Conservation (phyloP, 2,329 filamentous ascomycete species). For the Stagonosporopsis vannaccii region DNA sequence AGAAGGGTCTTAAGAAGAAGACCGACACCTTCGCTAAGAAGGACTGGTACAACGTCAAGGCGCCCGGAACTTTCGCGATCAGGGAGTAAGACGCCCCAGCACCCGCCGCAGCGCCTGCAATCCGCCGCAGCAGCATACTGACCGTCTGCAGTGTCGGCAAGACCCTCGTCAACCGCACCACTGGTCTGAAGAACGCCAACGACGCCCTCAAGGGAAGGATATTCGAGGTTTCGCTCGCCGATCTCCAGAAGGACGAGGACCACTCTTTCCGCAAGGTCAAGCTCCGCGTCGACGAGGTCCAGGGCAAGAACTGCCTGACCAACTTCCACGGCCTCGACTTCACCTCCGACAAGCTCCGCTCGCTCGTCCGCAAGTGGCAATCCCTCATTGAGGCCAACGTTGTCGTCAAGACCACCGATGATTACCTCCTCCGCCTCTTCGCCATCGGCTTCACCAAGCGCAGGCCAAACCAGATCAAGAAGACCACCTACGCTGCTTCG, state of each 20-base stretch:
- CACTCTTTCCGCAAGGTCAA: conserved; percentile 99
- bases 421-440: conserved; percentile 99
- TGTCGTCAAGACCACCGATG: conserved; percentile 99
- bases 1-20: conserved; percentile 99
- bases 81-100: conserved; percentile 77
- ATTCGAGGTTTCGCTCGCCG: conserved; percentile 97
- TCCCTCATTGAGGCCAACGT: conserved; percentile 99
- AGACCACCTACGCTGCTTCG: conserved; percentile 97
- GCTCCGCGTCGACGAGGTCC: conserved; percentile 97
- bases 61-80: conserved; percentile 92
- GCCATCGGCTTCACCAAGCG: conserved; percentile 99
- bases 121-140: conserved; percentile 20
- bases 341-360: conserved; percentile 99
- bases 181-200: conserved; percentile 99
- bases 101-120: conserved; percentile 20
- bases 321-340: conserved; percentile 99
- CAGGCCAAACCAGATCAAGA: conserved; percentile 99
- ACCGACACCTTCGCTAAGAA: conserved; percentile 98
- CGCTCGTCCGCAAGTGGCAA: conserved; percentile 99
- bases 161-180: conserved; percentile 99
- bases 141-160: conserved; percentile 83
- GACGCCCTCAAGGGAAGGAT: conserved; percentile 98
- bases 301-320: conserved; percentile 99
- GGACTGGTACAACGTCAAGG: conserved; percentile 99
- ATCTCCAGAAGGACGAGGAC: conserved; percentile 99